Conservation (phyloP, 805 yeast genomes). For the Grigorovia humatica region DNA sequence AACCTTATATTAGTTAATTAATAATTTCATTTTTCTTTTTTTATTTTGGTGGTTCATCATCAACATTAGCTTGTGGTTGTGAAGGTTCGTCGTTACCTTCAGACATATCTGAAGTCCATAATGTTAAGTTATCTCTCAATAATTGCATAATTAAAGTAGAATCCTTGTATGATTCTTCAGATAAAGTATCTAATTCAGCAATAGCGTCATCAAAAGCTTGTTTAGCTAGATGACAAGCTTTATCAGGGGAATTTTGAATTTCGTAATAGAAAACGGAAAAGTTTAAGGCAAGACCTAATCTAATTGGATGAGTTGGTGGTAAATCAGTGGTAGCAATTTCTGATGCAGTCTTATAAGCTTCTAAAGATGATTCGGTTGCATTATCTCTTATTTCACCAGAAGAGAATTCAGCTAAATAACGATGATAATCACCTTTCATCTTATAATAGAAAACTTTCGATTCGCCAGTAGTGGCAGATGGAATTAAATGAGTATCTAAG, state of each 20-base stretch:
- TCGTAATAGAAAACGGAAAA: constrained; percentile 97
- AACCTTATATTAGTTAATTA: not conserved
- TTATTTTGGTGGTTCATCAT: constrained; percentile 6
- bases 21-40: not conserved
- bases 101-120: constrained; percentile 94
- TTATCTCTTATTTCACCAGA: constrained; percentile 82
- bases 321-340: constrained; percentile 94
- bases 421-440: constrained; percentile 99
- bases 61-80: constrained; percentile 2
- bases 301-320: constrained; percentile 97
- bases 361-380: constrained; percentile 86
- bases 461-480: constrained; percentile 93
- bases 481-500: constrained; percentile 79
- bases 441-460: constrained; percentile 96
- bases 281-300: constrained; percentile 95
- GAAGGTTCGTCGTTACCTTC: constrained; percentile 57
- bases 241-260: constrained; percentile 95
- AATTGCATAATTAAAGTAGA: constrained; percentile 98
- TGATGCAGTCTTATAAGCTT: constrained; percentile 90
- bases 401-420: constrained; percentile 96
- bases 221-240: constrained; percentile 97
- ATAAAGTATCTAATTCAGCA: constrained; percentile 94
- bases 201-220: constrained; percentile 99
- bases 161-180: constrained; percentile 97
- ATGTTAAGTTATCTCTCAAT: constrained; percentile 93